A percentile compares a stretch with the other conserved stretches of the same genome.
phyloP scores from a whole-genome alignment of 106 monocot species.

The Apostasia shenzhenica region DNA sequence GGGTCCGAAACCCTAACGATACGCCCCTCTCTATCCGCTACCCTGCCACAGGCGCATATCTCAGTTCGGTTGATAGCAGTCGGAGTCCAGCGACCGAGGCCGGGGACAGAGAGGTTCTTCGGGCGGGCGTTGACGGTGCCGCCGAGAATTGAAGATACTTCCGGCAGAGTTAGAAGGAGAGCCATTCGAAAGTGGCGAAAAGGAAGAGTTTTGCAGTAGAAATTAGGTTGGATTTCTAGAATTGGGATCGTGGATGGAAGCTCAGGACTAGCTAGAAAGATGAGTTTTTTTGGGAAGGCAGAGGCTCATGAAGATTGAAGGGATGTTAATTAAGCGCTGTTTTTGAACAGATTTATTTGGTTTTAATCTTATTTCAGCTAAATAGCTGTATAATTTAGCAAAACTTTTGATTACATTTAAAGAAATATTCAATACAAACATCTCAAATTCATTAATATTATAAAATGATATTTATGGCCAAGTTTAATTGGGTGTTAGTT shows the following conservation, averaged over 20 bases:
- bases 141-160: not conserved
- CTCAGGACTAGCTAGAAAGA: too few species aligned
- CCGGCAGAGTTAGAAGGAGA: slow-evolving; percentile 2
- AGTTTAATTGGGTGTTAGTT: too few species aligned
- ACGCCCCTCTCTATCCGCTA: slow-evolving; percentile 23
- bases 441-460: too few species aligned
- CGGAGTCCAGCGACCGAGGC: not conserved
- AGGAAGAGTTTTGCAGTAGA: too few species aligned
- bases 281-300: not conserved
- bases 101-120: not conserved
- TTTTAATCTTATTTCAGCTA: too few species aligned
- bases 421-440: too few species aligned
- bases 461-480: too few species aligned
- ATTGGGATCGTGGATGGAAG: too few species aligned
- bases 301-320: slow-evolving; percentile 8
- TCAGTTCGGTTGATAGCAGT: not conserved
- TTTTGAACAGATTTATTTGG: too few species aligned
- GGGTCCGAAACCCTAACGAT: slow-evolving; percentile 48
- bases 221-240: too few species aligned
- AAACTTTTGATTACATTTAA: too few species aligned
- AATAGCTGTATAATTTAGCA: too few species aligned
- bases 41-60: slow-evolving; percentile 3
- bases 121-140: not conserved
- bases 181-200: not conserved
- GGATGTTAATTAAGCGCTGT: not conserved